Evolutionary conservation across 192 early-diverging fungal genomes (phyloP), one percentile per base, ranked within the genome.

Genomic region (Linnemannia schmuckeri): DNA sequence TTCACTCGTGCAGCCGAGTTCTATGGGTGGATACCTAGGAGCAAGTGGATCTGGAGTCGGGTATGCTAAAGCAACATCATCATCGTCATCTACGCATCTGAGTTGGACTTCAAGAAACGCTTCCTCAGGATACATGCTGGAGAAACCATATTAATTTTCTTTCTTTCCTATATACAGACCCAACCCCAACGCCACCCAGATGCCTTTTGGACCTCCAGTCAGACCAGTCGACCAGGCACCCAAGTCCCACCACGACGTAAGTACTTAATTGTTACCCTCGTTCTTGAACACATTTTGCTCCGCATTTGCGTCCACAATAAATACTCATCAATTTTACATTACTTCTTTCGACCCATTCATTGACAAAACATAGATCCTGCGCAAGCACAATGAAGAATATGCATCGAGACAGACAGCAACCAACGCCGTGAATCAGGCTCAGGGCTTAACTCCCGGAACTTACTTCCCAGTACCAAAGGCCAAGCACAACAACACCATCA

Each of bases 211-310:
- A 17, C 85, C 85, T 15, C 85, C 85, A 37, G 54, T 87, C 3
- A 75, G 76, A 30, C 79, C 85, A 4, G 54, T 57, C 17, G 85
- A 81, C 22, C 79, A 71, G 17, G 80, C 79, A 4, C 76, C 76
- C 57, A 87, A 81, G 30, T 81, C 85, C 24, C 85, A 87, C 47
- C 85, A 87, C 40, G 85, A 87, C 61, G 85, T 87, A 78, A 74
- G 33, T 57, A n/a, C 4, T 77, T 55, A 70, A 27, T 42, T 18
- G 33, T 7, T 18, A 47, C 33, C 41, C n/a, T n/a, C n/a, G 1
- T 15, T 49, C 17, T 76, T n/a, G 22, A 9, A 70, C 15, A 20
- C 1, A 46, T 44, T 72, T 76, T 61, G 24, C 37, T 82, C 74
- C 74, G 42, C 75, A 71, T 30, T 40, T 15, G 27, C 20, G 18